These are phyloP conservation scores for Bipolaris gigantea DNA, from an alignment of 2,329 filamentous ascomycete genomes.

Conservation along the genomic window DNA sequence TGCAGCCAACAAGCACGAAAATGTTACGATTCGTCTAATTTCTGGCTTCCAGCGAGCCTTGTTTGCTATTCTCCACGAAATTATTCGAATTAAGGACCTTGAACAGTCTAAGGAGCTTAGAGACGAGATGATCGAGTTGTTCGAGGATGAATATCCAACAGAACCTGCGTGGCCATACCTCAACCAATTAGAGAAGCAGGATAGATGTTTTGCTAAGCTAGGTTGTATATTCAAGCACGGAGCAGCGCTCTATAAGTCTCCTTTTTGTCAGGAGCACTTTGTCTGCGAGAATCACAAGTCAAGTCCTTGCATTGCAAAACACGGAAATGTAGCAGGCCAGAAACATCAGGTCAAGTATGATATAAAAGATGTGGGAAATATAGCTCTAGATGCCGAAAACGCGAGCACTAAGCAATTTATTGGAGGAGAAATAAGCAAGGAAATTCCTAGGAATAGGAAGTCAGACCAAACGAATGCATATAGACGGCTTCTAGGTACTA, in stretches of 20 bases:
- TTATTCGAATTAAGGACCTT: constrained; percentile 4
- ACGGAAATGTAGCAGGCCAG: neutral
- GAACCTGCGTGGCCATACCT: constrained; percentile 3
- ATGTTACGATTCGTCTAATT: constrained; percentile 6
- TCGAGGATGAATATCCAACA: neutral
- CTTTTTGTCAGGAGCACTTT: constrained; percentile 5
- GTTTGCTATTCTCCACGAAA: constrained; percentile 1
- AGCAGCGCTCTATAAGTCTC: constrained; percentile 4
- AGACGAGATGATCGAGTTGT: neutral
- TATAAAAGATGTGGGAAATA: constrained; percentile 1
- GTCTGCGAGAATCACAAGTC: neutral
- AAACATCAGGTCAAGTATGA: neutral
- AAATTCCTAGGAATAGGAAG: neutral
- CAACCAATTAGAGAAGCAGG: neutral
- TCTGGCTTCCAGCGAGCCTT: constrained; percentile 5
- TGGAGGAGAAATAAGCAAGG: neutral
- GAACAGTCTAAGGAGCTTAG: constrained; percentile 3
- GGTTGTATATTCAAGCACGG: neutral
- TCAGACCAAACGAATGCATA: neutral
- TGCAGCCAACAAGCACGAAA: neutral
- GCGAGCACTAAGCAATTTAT: neutral
- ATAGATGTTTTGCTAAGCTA: neutral
- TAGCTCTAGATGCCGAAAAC: neutral
- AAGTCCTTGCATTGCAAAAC: neutral
- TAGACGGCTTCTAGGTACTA: neutral